Conservation (phyloP, 805 yeast species). For the Nakazawaea anatomiae region DNA sequence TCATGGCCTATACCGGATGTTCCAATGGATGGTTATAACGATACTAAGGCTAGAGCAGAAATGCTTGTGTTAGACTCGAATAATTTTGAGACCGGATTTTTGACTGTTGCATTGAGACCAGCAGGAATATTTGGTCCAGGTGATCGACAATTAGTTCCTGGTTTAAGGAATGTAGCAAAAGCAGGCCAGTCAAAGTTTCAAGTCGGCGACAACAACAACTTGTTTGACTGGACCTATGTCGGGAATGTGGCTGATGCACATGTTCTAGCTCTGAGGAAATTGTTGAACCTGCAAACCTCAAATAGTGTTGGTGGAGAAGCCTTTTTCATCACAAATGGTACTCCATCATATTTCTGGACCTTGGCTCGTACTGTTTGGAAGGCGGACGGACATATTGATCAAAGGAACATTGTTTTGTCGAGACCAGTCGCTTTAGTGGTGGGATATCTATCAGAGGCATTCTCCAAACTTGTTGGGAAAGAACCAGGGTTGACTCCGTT, state of each 20-base stretch:
- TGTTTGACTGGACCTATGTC: conserved; percentile 97
- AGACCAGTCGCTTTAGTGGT: conserved; percentile 73
- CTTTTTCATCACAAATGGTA: conserved; percentile 87
- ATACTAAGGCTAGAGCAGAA: conserved; percentile 91
- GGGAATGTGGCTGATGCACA: conserved; percentile 98
- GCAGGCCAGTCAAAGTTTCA: conserved; percentile 89
- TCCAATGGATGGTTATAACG: conserved; percentile 96
- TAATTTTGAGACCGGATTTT: conserved; percentile 44
- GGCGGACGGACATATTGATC: conserved; percentile 83
- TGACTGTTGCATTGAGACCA: conserved; percentile 87
- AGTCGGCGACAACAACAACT: conserved; percentile 87
- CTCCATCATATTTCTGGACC: conserved; percentile 96
- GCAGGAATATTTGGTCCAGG: conserved; percentile 99
- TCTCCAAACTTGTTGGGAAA: conserved; percentile 65
- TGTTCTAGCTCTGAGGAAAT: conserved; percentile 80
- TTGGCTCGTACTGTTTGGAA: conserved; percentile 96
- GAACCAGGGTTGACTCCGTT: conserved; percentile 95
- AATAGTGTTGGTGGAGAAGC: conserved; percentile 70
- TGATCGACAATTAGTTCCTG: conserved; percentile 94
- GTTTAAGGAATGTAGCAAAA: conserved; percentile 74
- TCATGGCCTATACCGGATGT: conserved; percentile 85
- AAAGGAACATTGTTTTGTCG: conserved; percentile 58
- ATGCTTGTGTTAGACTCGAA: conserved; percentile 71
- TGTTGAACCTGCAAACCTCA: conserved; percentile 42
- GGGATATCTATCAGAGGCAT: conserved; percentile 76